Evolutionary conservation across 2,329 filamentous ascomycete species (phyloP), one percentile per base, ranked within the genome.

Genomic region (Westerdykella sp.): DNA sequence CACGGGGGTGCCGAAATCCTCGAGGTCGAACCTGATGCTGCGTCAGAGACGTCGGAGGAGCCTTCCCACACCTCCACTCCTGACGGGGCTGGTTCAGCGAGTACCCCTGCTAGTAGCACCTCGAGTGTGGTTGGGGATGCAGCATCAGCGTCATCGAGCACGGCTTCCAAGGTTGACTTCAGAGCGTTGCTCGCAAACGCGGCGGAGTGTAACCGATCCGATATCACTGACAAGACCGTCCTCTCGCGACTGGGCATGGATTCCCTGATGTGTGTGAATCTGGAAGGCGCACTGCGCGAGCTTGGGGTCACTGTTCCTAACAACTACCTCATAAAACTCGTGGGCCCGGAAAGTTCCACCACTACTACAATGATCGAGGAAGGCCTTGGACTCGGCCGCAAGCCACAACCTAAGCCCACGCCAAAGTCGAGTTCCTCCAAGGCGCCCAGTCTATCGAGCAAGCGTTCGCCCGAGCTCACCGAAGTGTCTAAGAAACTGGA

Each of bases 191-290:
- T 76, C 31, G 72, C 73, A 12, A 67, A 73, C 42, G 73, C 75
- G 63, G 85, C 86, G 76, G 81, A 81, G 44, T 79, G 86, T n/a
- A 78, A 82, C 18, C 70, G 83, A 10, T 66, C 69, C 13, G 73
- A 76, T 52, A 72, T 76, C 48, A 73, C 70, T 2, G 73, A 76
- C 44, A 63, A 71, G 32, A 78, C 81, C 23, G 82, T 86, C 40
- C 75, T 84, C 1, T 72, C 73, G 2, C 79, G 83, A 51, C 69
- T 76, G 56, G 73, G 73, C 39, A 75, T 76, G 73, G 73, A 76
- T 57, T 75, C 73, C 14, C 58, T 76, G 37, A 75, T 76, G 72
- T 73, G 70, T 50, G 60, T 76, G 58, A 74, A 71, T 25, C 73
- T 76, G 43, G 66, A 75, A 7, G 69, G 73, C 43, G 67, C 71